These are phyloP conservation scores for Phytophthora multivora DNA, from an alignment of 352 stramenopile genomes.

Conservation along the genomic window DNA sequence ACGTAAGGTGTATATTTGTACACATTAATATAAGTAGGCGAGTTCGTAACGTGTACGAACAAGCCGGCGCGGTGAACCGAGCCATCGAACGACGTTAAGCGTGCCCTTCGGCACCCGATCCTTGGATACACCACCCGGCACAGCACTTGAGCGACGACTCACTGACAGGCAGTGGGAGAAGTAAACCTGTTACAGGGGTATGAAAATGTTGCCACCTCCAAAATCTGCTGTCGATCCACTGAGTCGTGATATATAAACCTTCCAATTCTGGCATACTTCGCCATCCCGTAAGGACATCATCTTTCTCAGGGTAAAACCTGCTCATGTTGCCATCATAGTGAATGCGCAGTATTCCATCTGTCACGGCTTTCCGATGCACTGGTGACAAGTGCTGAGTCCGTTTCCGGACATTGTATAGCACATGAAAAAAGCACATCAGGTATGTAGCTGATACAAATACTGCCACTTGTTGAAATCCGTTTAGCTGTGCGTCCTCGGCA, in stretches of 20 bases:
- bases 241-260: not conserved
- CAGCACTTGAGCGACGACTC: no score
- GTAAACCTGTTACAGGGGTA: not conserved
- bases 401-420: slow-evolving; percentile 7
- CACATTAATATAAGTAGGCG: no score
- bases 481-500: slow-evolving; percentile 1
- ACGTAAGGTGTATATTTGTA: no score
- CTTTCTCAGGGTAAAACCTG: slow-evolving; percentile 1
- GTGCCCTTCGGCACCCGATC: no score
- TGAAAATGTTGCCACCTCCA: slow-evolving; percentile 21
- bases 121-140: no score
- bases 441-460: slow-evolving; percentile 2
- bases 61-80: no score
- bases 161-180: no score
- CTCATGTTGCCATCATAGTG: slow-evolving; percentile 6
- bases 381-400: not conserved
- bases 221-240: slow-evolving; percentile 15
- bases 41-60: no score
- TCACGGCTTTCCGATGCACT: not conserved
- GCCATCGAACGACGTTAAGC: no score
- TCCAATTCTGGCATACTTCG: not conserved
- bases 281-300: not conserved
- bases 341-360: not conserved
- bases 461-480: slow-evolving; percentile 1
- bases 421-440: not conserved